Conservation (phyloP, 495 filamentous ascomycete species). For the Oleoguttula mirabilis region DNA sequence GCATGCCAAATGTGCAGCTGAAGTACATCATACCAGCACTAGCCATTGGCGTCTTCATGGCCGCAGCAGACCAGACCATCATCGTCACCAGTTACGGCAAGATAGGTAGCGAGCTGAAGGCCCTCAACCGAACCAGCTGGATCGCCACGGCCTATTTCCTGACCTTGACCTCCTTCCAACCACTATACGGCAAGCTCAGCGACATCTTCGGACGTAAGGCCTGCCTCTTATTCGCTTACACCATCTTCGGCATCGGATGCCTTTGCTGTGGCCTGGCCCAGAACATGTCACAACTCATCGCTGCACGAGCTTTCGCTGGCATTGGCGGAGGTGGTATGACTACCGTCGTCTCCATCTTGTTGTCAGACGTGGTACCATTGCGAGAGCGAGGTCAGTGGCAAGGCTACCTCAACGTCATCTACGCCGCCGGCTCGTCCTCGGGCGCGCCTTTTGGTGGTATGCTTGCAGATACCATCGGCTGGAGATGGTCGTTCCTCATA, state of each 20-base stretch:
- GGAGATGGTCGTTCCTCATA: conserved; percentile 64
- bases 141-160: conserved; percentile 70
- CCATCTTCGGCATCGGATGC: conserved; percentile 61
- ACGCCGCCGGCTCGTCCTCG: conserved; percentile 51
- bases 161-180: conserved; percentile 69
- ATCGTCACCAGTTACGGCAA: conserved; percentile 67
- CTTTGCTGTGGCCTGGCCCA: conserved; percentile 59
- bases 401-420: conserved; percentile 73
- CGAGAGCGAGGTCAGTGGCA: conserved; percentile 73
- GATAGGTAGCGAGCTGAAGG: conserved; percentile 70
- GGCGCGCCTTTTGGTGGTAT: conserved; percentile 70
- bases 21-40: conserved; percentile 45
- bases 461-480: conserved; percentile 63
- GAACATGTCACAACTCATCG: conserved; percentile 58
- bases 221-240: conserved; percentile 60
- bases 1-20: conserved; percentile 37
- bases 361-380: conserved; percentile 72
- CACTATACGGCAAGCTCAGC: conserved; percentile 64
- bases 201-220: conserved; percentile 79
- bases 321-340: conserved; percentile 83
- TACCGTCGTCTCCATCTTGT: conserved; percentile 61
- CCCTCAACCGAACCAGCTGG: conserved; percentile 71
- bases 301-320: conserved; percentile 56
- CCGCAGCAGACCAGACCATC: conserved; percentile 70
- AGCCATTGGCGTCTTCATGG: conserved; percentile 55